Evolutionary conservation across 169 alveolate species (phyloP).

Genomic region (Miamiensis avidus): DNA sequence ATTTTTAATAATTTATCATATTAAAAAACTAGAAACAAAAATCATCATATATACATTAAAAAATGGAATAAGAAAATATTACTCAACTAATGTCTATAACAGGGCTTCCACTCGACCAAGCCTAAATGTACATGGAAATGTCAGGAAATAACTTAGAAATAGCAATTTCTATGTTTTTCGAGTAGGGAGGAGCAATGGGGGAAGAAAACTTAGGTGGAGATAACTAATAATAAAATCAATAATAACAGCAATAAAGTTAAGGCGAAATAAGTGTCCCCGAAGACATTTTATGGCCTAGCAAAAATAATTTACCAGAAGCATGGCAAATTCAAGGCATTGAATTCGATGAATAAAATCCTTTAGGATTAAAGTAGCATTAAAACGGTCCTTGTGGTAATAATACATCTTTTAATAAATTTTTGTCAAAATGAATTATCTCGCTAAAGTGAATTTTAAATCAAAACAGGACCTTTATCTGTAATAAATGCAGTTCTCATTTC

Average conservation of each 20-base stretch:
- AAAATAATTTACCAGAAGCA: background rate
- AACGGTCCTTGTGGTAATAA: background rate
- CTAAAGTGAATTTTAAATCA: background rate
- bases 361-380: background rate
- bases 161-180: background rate
- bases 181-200: background rate
- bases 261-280: too few species aligned
- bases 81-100: background rate
- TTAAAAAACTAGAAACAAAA: background rate
- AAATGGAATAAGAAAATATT: background rate
- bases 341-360: background rate
- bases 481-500: background rate
- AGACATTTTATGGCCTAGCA: background rate
- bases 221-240: too few species aligned
- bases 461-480: background rate
- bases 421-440: background rate
- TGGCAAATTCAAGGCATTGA: background rate
- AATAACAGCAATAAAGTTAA: too few species aligned
- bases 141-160: background rate
- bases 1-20: too few species aligned
- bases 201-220: background rate
- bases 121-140: background rate
- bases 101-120: background rate
- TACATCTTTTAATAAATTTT: background rate
- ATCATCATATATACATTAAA: too few species aligned